Base-by-base conservation (phyloP, 148 eudicot genomes). In the Nepenthes gracilis region DNA sequence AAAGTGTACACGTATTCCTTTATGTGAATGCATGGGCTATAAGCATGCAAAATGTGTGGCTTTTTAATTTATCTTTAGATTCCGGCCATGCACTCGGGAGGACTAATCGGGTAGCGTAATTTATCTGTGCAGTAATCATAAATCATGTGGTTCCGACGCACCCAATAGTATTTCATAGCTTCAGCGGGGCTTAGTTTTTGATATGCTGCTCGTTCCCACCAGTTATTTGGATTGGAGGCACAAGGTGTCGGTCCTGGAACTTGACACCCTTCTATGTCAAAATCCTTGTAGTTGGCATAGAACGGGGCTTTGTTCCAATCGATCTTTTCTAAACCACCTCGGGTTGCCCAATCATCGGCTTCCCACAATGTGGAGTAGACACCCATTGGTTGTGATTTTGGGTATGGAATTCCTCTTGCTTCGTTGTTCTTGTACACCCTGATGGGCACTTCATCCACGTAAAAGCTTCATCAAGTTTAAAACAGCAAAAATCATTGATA, bases 401-500 rank as follows among this genome's bases (percentile, higher is more conserved):
- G 90, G 74, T 54, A 85, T 55, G 84, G 86, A 12, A 82, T 69
- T 12, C 90, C 90, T 67, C 38, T 72, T 8, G 79, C 83, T 75
- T 75, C 84, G 54, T 85, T 74, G 84, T 88, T 88, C 75, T 80
- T 85, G 87, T 85, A 85, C 1, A 85, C 96, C 15, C 96, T 79
- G 34, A 88, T 83, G 1, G 96, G 96, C 12, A 83, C 75, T 43
- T 78, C 66, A 23, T 88, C 96, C 60, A 88, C 85, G 10, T n/a
- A 76, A 66, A 85, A 88, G 9, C 96, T 88, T 37, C 65, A 62
- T 33, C 7, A 1, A 2, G 11, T 2, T n/a, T 12, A 32, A 55
- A 55, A 10, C 11, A 55, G 2, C 11, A 8, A 33, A 49, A 11
- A 12, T 49, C 53, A 49, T 49, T 49, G 12, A 5, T 50, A 4